Evolutionary conservation across 768 basidiomycete genomes (phyloP).

Genomic region (Boletus edulis): DNA sequence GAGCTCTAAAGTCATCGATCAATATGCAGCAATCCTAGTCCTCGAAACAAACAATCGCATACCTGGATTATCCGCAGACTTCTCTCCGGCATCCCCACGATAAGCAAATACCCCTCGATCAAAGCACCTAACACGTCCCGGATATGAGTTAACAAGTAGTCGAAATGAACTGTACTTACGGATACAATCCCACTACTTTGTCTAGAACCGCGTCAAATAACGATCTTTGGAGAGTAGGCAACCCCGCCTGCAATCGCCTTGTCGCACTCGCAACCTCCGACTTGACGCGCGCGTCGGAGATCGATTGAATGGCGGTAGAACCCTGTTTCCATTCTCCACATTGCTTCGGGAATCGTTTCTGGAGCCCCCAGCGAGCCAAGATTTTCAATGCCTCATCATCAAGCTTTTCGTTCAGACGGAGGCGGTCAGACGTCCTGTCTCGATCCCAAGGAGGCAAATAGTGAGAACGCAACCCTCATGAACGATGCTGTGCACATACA

Average conservation of each 20-base stretch:
- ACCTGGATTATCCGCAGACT: constrained; percentile 2
- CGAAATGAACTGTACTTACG: constrained; percentile 9
- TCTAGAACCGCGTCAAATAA: constrained; percentile 12
- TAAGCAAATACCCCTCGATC: constrained; percentile 18
- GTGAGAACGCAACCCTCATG: background rate
- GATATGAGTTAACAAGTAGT: background rate
- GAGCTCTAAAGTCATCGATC: constrained; percentile 6
- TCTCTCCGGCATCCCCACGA: background rate
- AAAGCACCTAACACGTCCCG: constrained; percentile 6
- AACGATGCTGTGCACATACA: constrained; percentile 17
- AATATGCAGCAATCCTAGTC: background rate
- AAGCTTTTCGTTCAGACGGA: constrained; percentile 24
- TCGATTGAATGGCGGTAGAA: background rate
- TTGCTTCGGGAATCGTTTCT: constrained; percentile 19
- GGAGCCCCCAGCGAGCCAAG: constrained; percentile 29
- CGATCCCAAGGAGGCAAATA: background rate
- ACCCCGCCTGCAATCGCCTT: constrained; percentile 1
- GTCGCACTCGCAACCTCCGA: background rate
- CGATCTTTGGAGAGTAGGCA: constrained; percentile 9
- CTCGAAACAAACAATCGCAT: too few relatives aligned
- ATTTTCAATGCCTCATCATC: constrained; percentile 21
- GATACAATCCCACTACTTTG: constrained; percentile 15
- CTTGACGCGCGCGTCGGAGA: fast-evolving
- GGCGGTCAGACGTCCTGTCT: constrained; percentile 20
- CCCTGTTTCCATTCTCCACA: constrained; percentile 26